phyloP scores from a whole-genome alignment of 75 land plant species.

The Ceratopteris richardii region DNA sequence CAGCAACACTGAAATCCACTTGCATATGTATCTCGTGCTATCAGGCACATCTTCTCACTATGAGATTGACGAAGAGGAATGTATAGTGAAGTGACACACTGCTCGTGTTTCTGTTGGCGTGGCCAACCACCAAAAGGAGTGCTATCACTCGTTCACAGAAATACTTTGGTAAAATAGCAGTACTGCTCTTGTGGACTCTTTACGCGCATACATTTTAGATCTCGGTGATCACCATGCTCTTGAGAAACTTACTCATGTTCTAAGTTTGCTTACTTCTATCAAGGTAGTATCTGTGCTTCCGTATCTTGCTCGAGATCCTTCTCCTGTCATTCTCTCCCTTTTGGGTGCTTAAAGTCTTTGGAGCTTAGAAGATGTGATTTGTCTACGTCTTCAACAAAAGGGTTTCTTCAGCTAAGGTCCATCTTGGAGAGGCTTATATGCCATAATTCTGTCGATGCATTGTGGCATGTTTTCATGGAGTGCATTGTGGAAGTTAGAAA shows the following conservation, averaged over 20 bases:
- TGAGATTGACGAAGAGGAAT: too few species aligned
- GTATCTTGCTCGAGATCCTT: constrained; percentile 59
- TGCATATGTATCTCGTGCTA: too few species aligned
- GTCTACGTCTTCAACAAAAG: constrained; percentile 67
- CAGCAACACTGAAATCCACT: too few species aligned
- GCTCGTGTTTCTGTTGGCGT: too few species aligned
- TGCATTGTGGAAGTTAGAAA: constrained; percentile 75
- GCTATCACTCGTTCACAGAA: too few species aligned
- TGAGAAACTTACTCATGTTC: constrained; percentile 77
- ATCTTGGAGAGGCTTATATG: constrained; percentile 89
- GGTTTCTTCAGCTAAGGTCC: constrained; percentile 66
- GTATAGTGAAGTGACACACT: too few species aligned
- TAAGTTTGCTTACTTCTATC: constrained; percentile 53
- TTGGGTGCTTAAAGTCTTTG: constrained; percentile 50
- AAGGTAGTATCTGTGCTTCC: constrained; percentile 76
- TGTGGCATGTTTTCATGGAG: constrained; percentile 86
- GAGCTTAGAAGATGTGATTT: constrained; percentile 91
- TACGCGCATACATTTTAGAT: constrained; percentile 86
- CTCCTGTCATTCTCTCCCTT: constrained; percentile 59
- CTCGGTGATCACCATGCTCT: constrained; percentile 91
- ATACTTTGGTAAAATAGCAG: too few species aligned
- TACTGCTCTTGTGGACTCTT: constrained; percentile 91
- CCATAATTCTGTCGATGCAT: constrained; percentile 90
- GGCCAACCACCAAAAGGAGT: too few species aligned
- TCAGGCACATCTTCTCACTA: too few species aligned